These are phyloP conservation scores for Amanita jacksonii DNA, from an alignment of 768 basidiomycete species.

Conservation along the genomic window DNA sequence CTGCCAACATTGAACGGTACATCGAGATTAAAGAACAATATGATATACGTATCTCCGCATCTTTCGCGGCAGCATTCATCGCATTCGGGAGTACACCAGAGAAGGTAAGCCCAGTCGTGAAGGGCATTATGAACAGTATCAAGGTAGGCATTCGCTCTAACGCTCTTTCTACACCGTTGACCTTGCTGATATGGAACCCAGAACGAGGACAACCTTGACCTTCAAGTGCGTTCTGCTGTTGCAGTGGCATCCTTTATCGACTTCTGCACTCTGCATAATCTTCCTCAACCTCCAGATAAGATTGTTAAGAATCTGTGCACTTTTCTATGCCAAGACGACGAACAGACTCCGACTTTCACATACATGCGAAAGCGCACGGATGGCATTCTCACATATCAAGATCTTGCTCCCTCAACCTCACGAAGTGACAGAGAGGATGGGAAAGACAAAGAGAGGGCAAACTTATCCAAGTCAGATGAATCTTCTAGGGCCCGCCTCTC, in stretches of 20 bases:
- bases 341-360: conserved; percentile 84
- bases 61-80: conserved; percentile 87
- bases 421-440: conserved; percentile 30
- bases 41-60: conserved; percentile 80
- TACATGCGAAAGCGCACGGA: conserved; percentile 48
- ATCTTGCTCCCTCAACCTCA: conserved; percentile 22
- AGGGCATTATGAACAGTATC: conserved; percentile 95
- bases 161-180: conserved; percentile 6
- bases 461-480: conserved; percentile 41
- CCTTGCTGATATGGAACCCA: conserved; percentile 18
- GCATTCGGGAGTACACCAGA: conserved; percentile 80
- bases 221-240: conserved; percentile 81
- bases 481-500: conserved; percentile 57
- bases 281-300: conserved; percentile 86
- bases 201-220: conserved; percentile 82
- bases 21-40: conserved; percentile 74
- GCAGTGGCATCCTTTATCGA: conserved; percentile 85
- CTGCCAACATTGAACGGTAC: conserved; percentile 69
- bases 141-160: conserved; percentile 49
- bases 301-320: conserved; percentile 96
- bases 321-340: conserved; percentile 88
- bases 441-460: conserved; percentile 32
- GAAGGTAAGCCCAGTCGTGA: conserved; percentile 93
- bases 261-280: conserved; percentile 65
- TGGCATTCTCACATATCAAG: conserved; percentile 72